Evolutionary conservation across 257 asterid genomes (phyloP).

Genomic region (Gentiana straminea): DNA sequence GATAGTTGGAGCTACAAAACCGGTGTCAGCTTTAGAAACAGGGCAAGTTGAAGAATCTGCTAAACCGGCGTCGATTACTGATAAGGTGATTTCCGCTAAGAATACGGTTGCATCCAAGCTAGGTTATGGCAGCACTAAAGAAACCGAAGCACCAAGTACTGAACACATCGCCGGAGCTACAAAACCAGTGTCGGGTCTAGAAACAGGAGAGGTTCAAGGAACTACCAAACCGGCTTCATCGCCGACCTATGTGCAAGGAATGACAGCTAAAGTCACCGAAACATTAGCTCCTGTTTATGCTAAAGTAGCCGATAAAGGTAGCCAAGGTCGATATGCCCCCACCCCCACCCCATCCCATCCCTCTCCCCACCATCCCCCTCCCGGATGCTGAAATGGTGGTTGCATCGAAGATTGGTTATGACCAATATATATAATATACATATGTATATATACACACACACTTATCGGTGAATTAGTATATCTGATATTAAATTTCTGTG

Average conservation of each 20-base stretch:
- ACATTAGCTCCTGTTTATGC: conserved; percentile 27
- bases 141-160: neutral
- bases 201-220: neutral
- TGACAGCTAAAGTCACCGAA: conserved; percentile 15
- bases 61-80: conserved; percentile 21
- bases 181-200: neutral
- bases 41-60: conserved; percentile 3
- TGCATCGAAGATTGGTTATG: no score
- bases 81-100: conserved; percentile 37
- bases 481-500: no score
- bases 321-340: neutral
- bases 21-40: neutral
- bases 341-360: no score
- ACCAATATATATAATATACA: no score
- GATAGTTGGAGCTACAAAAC: neutral
- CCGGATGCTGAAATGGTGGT: no score
- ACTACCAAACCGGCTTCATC: conserved; percentile 17
- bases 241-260: conserved; percentile 23
- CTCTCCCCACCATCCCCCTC: no score
- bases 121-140: conserved; percentile 16
- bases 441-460: no score
- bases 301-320: conserved; percentile 27
- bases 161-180: neutral
- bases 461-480: no score
- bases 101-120: conserved; percentile 35